Base-by-base conservation (phyloP, 345 rosid species). In the Limnanthes douglasii region DNA sequence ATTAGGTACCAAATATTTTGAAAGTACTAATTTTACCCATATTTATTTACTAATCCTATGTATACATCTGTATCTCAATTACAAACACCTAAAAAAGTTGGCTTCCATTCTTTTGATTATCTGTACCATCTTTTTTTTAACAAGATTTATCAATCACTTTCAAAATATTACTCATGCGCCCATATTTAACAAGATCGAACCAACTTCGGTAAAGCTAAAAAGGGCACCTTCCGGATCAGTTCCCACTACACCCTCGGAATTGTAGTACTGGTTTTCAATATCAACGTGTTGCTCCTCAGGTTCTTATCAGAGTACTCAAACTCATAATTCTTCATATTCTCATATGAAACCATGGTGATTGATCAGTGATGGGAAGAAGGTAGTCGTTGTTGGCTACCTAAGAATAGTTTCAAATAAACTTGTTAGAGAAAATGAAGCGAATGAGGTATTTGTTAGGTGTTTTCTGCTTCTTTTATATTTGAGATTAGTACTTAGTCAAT, bases 61-160 rank as follows among this genome's bases (percentile, higher is more conserved):
- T 41, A 11, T 3, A 14, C 46, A 47, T 56, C 31, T 5, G 12
- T 5, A 1, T 37, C 32, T 41, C 31, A 32, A 38, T 78, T 20
- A 94, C 99, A 43, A 78, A 92, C 2, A 85, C 99, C 73, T 92
- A 96, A 59, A 92, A 68, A 48, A 92, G 90, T 53, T 92, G 99
- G 59, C 94, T 92, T 50, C 99, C 96, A 70, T 92, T 92, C 81
- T 92, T 92, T 55, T 81, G 99, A 62, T 92, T 94, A 69, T 92
- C 96, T 11, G 96, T 62, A 41, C 96, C 96, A 70, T 85, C 99
- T 58, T 85, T 96, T 48, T 61, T 70, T 65, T 85, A 94, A 58
- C 99, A 92, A 54, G 96, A 78, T 55, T 85, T 92, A 51, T 85
- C 93, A 42, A 81, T 93, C 37, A 85, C 96, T 68, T 92, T 85